Evolutionary conservation across 495 filamentous ascomycete genomes (phyloP).

Genomic region (Daldinia childiae): DNA sequence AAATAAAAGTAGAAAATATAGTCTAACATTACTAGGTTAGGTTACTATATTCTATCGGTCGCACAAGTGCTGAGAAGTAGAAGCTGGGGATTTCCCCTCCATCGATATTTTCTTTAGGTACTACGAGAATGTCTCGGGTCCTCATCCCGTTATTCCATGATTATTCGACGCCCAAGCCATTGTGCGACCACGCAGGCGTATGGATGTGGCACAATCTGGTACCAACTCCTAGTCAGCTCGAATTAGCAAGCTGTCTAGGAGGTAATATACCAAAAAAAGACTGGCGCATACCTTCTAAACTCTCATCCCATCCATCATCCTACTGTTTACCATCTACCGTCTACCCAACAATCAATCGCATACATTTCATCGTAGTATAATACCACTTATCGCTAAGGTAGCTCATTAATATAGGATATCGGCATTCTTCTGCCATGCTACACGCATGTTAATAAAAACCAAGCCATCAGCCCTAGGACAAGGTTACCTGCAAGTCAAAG

Average conservation of each 20-base stretch:
- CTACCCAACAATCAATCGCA: no score
- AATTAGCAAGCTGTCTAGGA: no score
- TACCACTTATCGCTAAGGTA: no score
- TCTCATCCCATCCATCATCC: no score
- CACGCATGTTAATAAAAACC: background rate
- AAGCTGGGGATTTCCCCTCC: background rate
- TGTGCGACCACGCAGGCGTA: constrained; percentile 1
- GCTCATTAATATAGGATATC: no score
- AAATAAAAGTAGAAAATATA: background rate
- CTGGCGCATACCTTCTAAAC: no score
- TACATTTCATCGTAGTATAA: no score
- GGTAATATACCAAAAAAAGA: no score
- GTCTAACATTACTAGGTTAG: background rate
- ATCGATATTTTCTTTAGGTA: background rate
- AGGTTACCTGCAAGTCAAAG: constrained; percentile 10
- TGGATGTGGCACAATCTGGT: constrained; percentile 6
- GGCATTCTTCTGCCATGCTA: background rate
- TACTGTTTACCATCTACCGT: no score
- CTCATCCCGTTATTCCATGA: background rate
- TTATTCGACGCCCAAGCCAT: constrained; percentile 11
- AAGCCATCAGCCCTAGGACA: constrained; percentile 13
- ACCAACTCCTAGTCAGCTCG: background rate
- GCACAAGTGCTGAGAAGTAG: background rate
- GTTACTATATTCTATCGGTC: background rate
- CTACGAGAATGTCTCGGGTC: background rate